These are phyloP conservation scores for Linanthus parryae DNA, from an alignment of 148 eudicot genomes.

Conservation along the genomic window DNA sequence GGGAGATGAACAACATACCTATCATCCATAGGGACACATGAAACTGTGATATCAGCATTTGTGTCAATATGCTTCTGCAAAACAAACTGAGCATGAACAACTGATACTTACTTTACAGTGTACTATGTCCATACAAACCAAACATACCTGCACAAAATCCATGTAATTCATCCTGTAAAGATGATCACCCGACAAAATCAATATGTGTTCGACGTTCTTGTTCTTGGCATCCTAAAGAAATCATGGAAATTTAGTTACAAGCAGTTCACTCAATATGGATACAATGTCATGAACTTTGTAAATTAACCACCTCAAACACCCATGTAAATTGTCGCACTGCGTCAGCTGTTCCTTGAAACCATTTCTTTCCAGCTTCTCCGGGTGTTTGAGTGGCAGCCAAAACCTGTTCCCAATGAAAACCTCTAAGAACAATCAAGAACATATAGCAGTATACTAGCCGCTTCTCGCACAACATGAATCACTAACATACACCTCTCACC, in stretches of 20 bases:
- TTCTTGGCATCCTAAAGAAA: conserved; percentile 56
- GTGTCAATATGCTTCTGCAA: conserved; percentile 82
- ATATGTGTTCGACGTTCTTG: conserved; percentile 60
- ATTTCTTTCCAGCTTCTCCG: conserved; percentile 82
- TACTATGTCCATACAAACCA: not conserved
- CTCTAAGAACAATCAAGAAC: not conserved
- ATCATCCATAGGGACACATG: conserved; percentile 92
- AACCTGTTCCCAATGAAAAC: conserved; percentile 38
- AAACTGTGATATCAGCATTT: conserved; percentile 90
- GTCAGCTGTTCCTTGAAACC: conserved; percentile 88
- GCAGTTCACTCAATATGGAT: not conserved
- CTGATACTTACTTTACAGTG: too few relatives aligned
- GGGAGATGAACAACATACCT: conserved; percentile 37
- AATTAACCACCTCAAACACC: conserved; percentile 71
- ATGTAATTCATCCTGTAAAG: conserved; percentile 86
- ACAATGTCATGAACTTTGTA: not conserved
- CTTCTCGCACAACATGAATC: too few relatives aligned
- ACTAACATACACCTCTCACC: too few relatives aligned
- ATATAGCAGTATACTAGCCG: too few relatives aligned
- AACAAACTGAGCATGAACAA: not conserved
- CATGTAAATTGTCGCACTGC: conserved; percentile 90
- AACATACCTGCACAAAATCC: conserved; percentile 71
- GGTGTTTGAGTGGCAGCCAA: conserved; percentile 98
- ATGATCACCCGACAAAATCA: conserved; percentile 85
- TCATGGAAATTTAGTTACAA: not conserved